A percentile compares a stretch with the other conserved stretches of the same genome.
These are phyloP conservation scores for Suhomyces bribrorum DNA, from an alignment of 1,139 yeast genomes.

Conservation along the genomic window DNA sequence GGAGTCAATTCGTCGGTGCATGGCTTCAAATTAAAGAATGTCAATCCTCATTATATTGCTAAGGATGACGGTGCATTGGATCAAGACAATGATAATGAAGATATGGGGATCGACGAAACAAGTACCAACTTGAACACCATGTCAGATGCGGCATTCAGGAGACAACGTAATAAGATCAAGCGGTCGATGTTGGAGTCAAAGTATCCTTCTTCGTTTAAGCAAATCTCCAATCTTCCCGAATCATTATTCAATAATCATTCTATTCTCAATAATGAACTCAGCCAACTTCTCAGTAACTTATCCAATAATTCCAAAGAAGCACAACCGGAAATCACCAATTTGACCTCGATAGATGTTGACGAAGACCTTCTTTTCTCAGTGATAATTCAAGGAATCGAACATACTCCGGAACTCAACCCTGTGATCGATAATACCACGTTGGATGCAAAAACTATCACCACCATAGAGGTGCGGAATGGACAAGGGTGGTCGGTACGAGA, in stretches of 20 bases:
- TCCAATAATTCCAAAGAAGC: conserved; percentile 21
- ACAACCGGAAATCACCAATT: conserved; percentile 25
- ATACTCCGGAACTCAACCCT: conserved; percentile 16
- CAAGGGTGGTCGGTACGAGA: conserved; percentile 41
- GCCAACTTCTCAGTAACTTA: conserved; percentile 24
- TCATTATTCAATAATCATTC: conserved; percentile 39
- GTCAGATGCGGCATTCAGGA: conserved; percentile 36
- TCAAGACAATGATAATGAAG: conserved; percentile 45
- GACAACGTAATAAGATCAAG: conserved; percentile 36
- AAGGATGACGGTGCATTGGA: conserved; percentile 32
- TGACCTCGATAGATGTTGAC: conserved; percentile 35
- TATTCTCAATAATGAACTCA: conserved; percentile 35
- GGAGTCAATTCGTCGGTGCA: conserved; percentile 52
- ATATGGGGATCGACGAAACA: conserved; percentile 38
- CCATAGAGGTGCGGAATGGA: conserved; percentile 47
- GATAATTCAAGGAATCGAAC: conserved; percentile 30
- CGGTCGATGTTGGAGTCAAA: conserved; percentile 35
- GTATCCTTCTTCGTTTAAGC: conserved; percentile 42
- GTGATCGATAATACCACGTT: conserved; percentile 10
- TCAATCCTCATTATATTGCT: conserved; percentile 20
- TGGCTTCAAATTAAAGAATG: conserved; percentile 33
- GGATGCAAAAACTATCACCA: conserved; percentile 15
- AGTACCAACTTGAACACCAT: conserved; percentile 19
- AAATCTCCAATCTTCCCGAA: conserved; percentile 39
- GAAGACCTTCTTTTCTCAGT: conserved; percentile 45